Conservation (phyloP, 179 eudicot genomes). For the Beta corolliflora region DNA sequence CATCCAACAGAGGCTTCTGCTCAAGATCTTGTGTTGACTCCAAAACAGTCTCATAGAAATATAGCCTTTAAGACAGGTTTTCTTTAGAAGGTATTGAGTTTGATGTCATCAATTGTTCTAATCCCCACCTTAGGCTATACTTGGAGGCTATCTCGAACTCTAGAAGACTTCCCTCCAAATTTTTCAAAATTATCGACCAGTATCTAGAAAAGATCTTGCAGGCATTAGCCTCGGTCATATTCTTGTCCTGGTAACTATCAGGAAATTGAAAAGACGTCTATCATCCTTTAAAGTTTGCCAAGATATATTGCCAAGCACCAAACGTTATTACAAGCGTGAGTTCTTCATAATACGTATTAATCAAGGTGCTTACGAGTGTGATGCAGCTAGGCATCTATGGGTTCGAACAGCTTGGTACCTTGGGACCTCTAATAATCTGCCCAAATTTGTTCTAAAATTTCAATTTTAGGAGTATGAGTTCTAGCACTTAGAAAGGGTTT, state of each 20-base stretch:
- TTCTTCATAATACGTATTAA: neutral
- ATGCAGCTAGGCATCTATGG: neutral
- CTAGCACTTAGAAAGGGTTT: neutral
- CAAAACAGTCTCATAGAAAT: neutral
- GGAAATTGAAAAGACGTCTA: neutral
- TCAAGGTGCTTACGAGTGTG: neutral
- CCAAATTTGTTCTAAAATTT: neutral
- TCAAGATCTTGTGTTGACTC: neutral
- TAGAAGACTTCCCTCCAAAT: neutral
- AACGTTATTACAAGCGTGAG: neutral
- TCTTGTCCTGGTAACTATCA: neutral
- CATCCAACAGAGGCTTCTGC: neutral
- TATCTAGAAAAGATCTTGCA: neutral
- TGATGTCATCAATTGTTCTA: neutral
- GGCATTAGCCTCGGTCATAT: neutral
- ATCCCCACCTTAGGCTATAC: neutral
- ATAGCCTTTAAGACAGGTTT: neutral
- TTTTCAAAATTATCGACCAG: neutral
- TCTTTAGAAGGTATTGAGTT: neutral
- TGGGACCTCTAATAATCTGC: neutral
- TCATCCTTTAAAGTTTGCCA: neutral
- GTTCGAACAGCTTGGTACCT: neutral
- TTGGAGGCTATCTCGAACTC: neutral
- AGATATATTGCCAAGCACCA: neutral
- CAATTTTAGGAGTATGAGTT: too few relatives aligned